These are phyloP conservation scores for Dendrostoma leiphaemia DNA, from an alignment of 2,329 filamentous ascomycete genomes.

Conservation along the genomic window DNA sequence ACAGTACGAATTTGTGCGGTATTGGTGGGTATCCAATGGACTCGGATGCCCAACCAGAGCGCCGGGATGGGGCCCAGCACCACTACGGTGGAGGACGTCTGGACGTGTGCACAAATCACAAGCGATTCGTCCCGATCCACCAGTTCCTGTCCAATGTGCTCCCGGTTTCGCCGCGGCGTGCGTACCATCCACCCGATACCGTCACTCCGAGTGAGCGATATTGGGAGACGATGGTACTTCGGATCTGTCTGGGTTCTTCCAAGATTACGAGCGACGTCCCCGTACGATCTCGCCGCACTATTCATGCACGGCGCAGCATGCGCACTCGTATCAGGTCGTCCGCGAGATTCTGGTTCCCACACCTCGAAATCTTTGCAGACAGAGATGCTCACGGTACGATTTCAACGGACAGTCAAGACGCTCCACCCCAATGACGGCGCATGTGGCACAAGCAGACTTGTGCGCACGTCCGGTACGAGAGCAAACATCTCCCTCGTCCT, in stretches of 20 bases:
- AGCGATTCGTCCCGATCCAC: conserved; percentile 12
- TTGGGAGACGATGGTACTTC: neutral
- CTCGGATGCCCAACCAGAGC: conserved; percentile 13
- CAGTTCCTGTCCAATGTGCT: conserved; percentile 7
- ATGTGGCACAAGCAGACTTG: neutral
- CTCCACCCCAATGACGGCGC: conserved; percentile 3
- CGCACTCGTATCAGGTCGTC: conserved; percentile 12
- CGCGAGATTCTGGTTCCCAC: conserved; percentile 13
- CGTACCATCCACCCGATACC: conserved; percentile 11
- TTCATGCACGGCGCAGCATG: conserved; percentile 18
- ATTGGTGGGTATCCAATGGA: conserved; percentile 8
- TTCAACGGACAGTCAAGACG: neutral
- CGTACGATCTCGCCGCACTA: conserved; percentile 18
- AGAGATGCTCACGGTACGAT: conserved; percentile 3
- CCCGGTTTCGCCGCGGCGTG: conserved; percentile 8
- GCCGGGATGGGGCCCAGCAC: conserved; percentile 7
- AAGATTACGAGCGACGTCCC: conserved; percentile 21
- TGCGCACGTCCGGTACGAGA: conserved; percentile 5
- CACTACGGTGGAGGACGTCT: neutral
- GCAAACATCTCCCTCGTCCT: neutral
- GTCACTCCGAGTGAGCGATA: neutral
- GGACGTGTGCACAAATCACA: conserved; percentile 10
- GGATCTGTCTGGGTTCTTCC: conserved; percentile 7
- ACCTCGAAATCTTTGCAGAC: neutral
- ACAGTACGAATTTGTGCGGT: conserved; percentile 10